Conservation (phyloP, 768 basidiomycete genomes). For the Russula virescens region DNA sequence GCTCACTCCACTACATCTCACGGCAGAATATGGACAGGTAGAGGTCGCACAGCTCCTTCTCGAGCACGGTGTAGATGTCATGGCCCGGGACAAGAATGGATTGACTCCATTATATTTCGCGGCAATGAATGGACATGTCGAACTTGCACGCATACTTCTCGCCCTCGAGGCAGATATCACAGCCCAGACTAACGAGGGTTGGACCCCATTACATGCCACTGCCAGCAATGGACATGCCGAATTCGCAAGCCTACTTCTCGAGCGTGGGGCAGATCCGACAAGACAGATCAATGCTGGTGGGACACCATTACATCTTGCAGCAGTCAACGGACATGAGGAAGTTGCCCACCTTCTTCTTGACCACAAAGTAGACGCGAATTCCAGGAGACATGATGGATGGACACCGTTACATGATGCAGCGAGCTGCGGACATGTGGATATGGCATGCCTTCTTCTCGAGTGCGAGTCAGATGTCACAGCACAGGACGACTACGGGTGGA, state of each 20-base stretch:
- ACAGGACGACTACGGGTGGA: background rate
- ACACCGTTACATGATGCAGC: background rate
- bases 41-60: background rate
- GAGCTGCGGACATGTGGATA: background rate
- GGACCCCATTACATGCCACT: background rate
- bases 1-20: too few relatives aligned
- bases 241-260: background rate
- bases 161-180: background rate
- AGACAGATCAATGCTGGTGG: background rate
- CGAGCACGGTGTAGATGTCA: background rate
- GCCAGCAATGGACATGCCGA: background rate
- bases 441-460: background rate
- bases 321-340: too few relatives aligned
- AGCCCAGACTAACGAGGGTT: background rate
- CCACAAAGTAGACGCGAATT: background rate
- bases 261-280: background rate
- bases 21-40: too few relatives aligned
- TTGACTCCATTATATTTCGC: background rate
- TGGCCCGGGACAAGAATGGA: background rate
- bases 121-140: background rate
- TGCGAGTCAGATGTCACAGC: too few relatives aligned
- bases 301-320: background rate
- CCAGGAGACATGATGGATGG: too few relatives aligned
- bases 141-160: background rate
- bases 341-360: background rate